These are phyloP conservation scores for Thalassiosira mediterranea DNA, from an alignment of 352 stramenopile species.

Conservation along the genomic window DNA sequence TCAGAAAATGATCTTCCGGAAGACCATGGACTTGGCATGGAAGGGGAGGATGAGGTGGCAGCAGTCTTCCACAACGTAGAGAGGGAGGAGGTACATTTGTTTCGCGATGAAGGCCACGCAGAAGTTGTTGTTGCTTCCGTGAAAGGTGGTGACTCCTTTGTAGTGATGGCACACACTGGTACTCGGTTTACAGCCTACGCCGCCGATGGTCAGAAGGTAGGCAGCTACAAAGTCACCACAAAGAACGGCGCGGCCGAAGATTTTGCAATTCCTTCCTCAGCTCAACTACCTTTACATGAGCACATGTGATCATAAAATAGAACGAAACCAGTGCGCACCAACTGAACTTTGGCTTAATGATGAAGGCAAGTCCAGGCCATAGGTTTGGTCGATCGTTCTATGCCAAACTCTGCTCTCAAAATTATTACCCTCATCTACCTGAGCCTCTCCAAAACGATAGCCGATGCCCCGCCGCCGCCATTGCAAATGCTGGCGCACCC, in stretches of 20 bases:
- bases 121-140: not conserved
- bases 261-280: slow-evolving; percentile 30
- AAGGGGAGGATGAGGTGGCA: slow-evolving; percentile 41
- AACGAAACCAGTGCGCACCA: too few species aligned
- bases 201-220: slow-evolving; percentile 12
- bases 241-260: slow-evolving; percentile 24
- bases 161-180: slow-evolving; percentile 33
- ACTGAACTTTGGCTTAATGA: too few species aligned
- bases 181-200: slow-evolving; percentile 31
- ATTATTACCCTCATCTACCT: slow-evolving; percentile 10
- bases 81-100: slow-evolving; percentile 27
- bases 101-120: slow-evolving; percentile 3
- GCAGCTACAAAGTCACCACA: slow-evolving; percentile 11
- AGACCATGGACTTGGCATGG: slow-evolving; percentile 45
- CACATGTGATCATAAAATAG: too few species aligned
- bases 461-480: slow-evolving; percentile 93
- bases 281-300: not conserved
- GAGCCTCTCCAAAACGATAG: slow-evolving; percentile 91
- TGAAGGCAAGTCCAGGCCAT: too few species aligned
- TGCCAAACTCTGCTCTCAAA: not conserved
- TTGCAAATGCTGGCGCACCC: slow-evolving; percentile 96
- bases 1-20: slow-evolving; percentile 47
- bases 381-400: too few species aligned
- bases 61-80: slow-evolving; percentile 52
- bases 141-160: slow-evolving; percentile 14